These are phyloP conservation scores for Hypomyces perniciosus DNA, from an alignment of 2,329 filamentous ascomycete species.

Conservation along the genomic window DNA sequence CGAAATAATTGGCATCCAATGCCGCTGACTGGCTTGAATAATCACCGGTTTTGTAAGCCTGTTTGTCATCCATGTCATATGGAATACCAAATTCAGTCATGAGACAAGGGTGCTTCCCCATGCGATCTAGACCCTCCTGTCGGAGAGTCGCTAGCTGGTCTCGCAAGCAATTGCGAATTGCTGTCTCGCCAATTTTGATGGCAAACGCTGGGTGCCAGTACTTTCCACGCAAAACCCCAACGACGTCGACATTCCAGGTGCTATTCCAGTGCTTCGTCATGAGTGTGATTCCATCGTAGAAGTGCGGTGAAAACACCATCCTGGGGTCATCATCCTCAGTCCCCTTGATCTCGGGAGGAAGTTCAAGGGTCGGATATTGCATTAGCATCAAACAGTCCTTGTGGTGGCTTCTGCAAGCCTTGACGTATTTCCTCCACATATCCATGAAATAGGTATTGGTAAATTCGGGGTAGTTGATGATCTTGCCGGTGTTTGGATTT, in stretches of 20 bases:
- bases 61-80: constrained; percentile 96
- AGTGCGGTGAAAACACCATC: constrained; percentile 91
- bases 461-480: constrained; percentile 75
- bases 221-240: constrained; percentile 82
- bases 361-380: constrained; percentile 85
- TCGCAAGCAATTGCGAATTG: constrained; percentile 87
- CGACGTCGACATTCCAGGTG: constrained; percentile 92
- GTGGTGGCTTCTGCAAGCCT: constrained; percentile 69
- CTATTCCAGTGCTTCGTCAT: constrained; percentile 99
- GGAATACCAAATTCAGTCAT: constrained; percentile 96
- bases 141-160: constrained; percentile 80
- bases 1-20: constrained; percentile 94
- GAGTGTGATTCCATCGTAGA: constrained; percentile 92
- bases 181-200: constrained; percentile 85
- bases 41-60: constrained; percentile 92
- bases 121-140: constrained; percentile 80
- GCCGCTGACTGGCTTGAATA: constrained; percentile 89
- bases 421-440: constrained; percentile 70
- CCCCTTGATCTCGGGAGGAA: constrained; percentile 82
- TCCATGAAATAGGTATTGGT: constrained; percentile 89
- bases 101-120: constrained; percentile 82
- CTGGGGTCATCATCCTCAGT: constrained; percentile 83
- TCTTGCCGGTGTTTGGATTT: constrained; percentile 66
- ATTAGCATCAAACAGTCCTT: constrained; percentile 80
- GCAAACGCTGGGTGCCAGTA: constrained; percentile 88